Conservation (phyloP, 2,329 filamentous ascomycete genomes). For the Sarocladium oryzae region DNA sequence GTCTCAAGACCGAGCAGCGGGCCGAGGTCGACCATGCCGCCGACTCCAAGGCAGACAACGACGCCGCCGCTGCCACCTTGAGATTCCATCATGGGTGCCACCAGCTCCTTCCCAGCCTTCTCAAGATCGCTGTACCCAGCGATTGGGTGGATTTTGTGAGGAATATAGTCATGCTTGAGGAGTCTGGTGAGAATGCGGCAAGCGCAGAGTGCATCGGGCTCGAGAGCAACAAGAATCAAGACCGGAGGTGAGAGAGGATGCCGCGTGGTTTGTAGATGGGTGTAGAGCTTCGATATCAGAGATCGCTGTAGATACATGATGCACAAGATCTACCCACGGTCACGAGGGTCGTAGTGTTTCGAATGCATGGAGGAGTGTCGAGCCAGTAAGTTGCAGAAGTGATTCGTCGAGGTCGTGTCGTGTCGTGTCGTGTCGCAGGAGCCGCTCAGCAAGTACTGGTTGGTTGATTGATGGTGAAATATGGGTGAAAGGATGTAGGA, state of each 20-base stretch:
- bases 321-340: constrained; percentile 23
- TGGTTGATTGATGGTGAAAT: background rate
- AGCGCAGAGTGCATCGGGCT: constrained; percentile 91
- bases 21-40: constrained; percentile 83
- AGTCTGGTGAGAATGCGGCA: constrained; percentile 88
- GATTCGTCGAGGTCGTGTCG: background rate
- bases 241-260: constrained; percentile 90
- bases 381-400: background rate
- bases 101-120: constrained; percentile 69
- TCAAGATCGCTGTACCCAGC: constrained; percentile 87
- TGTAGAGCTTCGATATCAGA: constrained; percentile 85
- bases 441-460: background rate
- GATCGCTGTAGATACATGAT: constrained; percentile 91
- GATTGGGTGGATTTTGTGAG: constrained; percentile 93
- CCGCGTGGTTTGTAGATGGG: constrained; percentile 76
- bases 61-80: constrained; percentile 81
- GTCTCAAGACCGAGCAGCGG: constrained; percentile 64
- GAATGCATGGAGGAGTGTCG: constrained; percentile 11
- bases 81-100: constrained; percentile 78
- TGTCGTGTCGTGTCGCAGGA: background rate
- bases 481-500: background rate
- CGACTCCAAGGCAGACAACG: constrained; percentile 87
- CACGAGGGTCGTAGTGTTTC: constrained; percentile 11
- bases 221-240: constrained; percentile 84
- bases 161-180: constrained; percentile 96